These are phyloP conservation scores for Dalechampia spathulata DNA, from an alignment of 441 rosid genomes.

Conservation along the genomic window DNA sequence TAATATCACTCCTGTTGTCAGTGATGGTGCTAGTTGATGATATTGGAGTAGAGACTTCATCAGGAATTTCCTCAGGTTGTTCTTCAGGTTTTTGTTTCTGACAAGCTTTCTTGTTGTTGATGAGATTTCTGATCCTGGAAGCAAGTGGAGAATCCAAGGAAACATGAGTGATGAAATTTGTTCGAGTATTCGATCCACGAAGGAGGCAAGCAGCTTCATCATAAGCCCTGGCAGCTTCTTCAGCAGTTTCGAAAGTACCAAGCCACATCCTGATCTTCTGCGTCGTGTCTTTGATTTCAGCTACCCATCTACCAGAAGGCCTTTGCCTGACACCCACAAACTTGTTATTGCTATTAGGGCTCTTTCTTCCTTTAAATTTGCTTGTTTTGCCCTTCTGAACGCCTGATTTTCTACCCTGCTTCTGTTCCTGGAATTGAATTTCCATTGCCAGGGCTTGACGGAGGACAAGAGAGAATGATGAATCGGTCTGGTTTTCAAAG, in stretches of 20 bases:
- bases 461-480: not conserved
- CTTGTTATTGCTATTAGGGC: slow-evolving; percentile 23
- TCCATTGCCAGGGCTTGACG: slow-evolving; percentile 30
- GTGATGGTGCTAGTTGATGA: not conserved
- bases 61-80: slow-evolving; percentile 1
- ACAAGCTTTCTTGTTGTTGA: slow-evolving; percentile 38
- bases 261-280: slow-evolving; percentile 79
- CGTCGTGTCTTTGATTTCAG: slow-evolving; percentile 78
- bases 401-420: slow-evolving; percentile 13
- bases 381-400: slow-evolving; percentile 23
- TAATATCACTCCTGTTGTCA: slow-evolving; percentile 15
- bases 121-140: slow-evolving; percentile 48
- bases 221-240: slow-evolving; percentile 69
- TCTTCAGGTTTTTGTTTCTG: slow-evolving; percentile 13
- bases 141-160: slow-evolving; percentile 59
- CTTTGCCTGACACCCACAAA: slow-evolving; percentile 74
- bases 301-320: slow-evolving; percentile 82
- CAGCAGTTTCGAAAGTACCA: slow-evolving; percentile 67
- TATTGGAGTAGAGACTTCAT: slow-evolving; percentile 20
- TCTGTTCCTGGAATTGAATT: slow-evolving; percentile 41
- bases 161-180: slow-evolving; percentile 53
- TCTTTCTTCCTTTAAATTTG: slow-evolving; percentile 38
- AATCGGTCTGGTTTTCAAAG: not conserved
- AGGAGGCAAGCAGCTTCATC: slow-evolving; percentile 82
- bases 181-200: slow-evolving; percentile 68